Conservation (phyloP, 2,329 filamentous ascomycete genomes). For the Colletotrichum agaves region DNA sequence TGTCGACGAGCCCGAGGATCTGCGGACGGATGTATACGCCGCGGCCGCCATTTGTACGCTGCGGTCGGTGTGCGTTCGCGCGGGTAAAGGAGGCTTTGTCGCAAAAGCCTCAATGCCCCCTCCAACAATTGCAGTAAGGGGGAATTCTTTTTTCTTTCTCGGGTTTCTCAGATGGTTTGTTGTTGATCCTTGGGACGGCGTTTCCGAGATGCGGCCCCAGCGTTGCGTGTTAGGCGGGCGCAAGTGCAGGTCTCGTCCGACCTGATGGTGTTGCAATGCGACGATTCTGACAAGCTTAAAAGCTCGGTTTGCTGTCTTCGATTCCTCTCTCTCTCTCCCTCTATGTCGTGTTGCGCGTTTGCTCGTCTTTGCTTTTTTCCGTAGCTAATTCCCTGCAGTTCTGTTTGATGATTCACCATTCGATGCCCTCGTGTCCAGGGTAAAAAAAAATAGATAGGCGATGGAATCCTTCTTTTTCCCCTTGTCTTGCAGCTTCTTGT, state of each 20-base stretch:
- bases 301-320: conserved; percentile 2
- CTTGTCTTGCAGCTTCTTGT: neutral
- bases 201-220: conserved; percentile 32
- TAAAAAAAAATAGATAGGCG: neutral
- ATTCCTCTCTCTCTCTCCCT: neutral
- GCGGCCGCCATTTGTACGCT: conserved; percentile 24
- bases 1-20: conserved; percentile 30
- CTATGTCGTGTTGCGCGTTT: neutral
- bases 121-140: neutral
- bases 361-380: conserved; percentile 3
- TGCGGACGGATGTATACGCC: conserved; percentile 29
- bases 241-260: neutral
- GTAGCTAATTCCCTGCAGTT: neutral
- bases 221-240: conserved; percentile 11
- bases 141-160: neutral
- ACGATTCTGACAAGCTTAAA: neutral
- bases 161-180: neutral
- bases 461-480: neutral
- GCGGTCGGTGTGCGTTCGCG: too few relatives aligned
- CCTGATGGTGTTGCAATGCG: neutral
- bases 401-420: neutral
- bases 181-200: conserved; percentile 24
- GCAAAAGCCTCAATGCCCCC: neutral
- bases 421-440: neutral
- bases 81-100: neutral